Percentiles rank a stretch among this genome's conserved stretches.
These are phyloP conservation scores for Microsporum ferrugineum DNA, from an alignment of 2,329 filamentous ascomycete species.

Conservation along the genomic window DNA sequence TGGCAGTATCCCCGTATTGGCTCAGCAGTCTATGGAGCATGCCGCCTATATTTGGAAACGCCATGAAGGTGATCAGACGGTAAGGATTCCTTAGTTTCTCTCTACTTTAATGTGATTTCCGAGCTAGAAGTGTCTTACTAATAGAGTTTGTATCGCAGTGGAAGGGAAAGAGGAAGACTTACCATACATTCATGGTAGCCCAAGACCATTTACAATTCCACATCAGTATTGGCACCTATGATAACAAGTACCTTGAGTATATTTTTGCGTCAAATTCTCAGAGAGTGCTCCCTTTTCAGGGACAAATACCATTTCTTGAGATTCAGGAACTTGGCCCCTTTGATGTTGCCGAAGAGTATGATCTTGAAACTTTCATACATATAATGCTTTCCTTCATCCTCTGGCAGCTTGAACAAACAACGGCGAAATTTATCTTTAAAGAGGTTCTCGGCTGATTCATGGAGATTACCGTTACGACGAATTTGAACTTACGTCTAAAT, in stretches of 20 bases:
- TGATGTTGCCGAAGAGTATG: no score
- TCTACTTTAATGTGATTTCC: neutral
- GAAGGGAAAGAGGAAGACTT: neutral
- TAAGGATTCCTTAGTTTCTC: constrained; percentile 3
- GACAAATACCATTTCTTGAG: constrained; percentile 5
- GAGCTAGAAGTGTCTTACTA: neutral
- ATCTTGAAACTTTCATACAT: no score
- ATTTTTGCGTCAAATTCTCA: constrained; percentile 9
- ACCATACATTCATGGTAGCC: constrained; percentile 12
- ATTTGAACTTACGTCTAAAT: no score
- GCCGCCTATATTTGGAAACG: constrained; percentile 13
- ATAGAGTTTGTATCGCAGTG: no score
- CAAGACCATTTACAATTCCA: constrained; percentile 9
- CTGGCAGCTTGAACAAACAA: neutral
- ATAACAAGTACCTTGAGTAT: constrained; percentile 11
- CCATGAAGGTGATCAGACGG: constrained; percentile 7
- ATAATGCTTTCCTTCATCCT: constrained; percentile 11
- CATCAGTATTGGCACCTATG: constrained; percentile 13
- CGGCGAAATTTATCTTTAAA: neutral
- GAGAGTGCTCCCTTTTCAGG: constrained; percentile 1
- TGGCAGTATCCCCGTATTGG: constrained; percentile 6
- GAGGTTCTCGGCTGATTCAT: neutral
- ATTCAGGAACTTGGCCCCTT: constrained; percentile 13
- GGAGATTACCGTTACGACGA: no score
- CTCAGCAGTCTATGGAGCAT: constrained; percentile 14